Evolutionary conservation across 2,329 filamentous ascomycete species (phyloP), one percentile per base, ranked within the genome.

Genomic region (Nectriaceae sp.): DNA sequence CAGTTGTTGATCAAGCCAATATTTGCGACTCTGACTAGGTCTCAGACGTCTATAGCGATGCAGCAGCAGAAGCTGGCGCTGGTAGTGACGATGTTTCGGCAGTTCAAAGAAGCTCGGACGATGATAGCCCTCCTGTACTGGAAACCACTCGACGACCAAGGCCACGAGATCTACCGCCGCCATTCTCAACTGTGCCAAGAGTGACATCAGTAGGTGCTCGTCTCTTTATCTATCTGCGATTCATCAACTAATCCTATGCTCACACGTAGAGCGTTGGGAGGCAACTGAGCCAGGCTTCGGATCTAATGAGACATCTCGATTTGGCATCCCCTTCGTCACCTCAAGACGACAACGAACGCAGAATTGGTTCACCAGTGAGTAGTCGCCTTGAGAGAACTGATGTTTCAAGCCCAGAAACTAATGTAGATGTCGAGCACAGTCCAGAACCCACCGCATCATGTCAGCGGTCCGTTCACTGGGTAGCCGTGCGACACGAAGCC

Each of bases 161-260:
- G 37, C 37, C 37, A 21, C 16, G 16, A 18, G 37, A 39, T 31
- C 16, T 42, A 18, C 40, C 40, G 13, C 44, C 36, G 19, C 44
- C 44, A 8, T 46, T 46, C 44, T 46, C 44, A 16, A 21, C 44
- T 11, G 40, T 42, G 18, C 21, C 40, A 18, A 18, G 40, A n/a
- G 40, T 18, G 15, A 13, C 15, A 18, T 19, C 15, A 18, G 40
- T 42, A 21, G 24, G 40, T 8, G 6, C 21, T 20, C n/a, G 20
- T 20, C 4, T 39, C 6, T 21, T 5, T 13, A n/a, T 11, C 26
- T 31, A 31, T n/a, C n/a, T n/a, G n/a, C n/a, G n/a, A n/a, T n/a
- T n/a, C n/a, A n/a, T n/a, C n/a, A n/a, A n/a, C n/a, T n/a, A n/a
- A n/a, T n/a, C n/a, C n/a, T n/a, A n/a, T n/a, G n/a, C n/a, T n/a